phyloP scores from a whole-genome alignment of 306 rosid genomes.

The Nissolia schottii region DNA sequence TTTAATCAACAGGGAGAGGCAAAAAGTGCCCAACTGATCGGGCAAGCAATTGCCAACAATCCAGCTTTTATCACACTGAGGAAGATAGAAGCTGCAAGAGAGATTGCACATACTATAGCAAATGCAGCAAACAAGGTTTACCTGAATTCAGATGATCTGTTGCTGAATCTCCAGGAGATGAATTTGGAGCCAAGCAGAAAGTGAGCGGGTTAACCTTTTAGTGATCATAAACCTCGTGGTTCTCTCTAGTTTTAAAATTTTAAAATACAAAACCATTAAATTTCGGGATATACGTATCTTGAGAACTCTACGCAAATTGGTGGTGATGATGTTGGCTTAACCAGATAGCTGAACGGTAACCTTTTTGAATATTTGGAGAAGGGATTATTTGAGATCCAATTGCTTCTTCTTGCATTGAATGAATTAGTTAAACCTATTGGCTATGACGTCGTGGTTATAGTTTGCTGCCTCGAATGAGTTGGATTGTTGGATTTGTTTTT shows the following conservation, averaged over 20 bases:
- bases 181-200: slow-evolving; percentile 40
- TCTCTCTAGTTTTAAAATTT: slow-evolving; percentile 6
- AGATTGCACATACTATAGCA: slow-evolving; percentile 66
- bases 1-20: slow-evolving; percentile 69
- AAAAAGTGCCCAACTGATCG: slow-evolving; percentile 71
- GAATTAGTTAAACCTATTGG: background rate
- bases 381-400: background rate
- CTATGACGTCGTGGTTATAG: background rate
- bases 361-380: background rate
- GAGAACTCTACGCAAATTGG: background rate
- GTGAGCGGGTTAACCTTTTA: slow-evolving; percentile 20
- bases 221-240: background rate
- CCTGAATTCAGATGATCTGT: slow-evolving; percentile 64
- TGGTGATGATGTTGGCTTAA: slow-evolving; percentile 6
- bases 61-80: slow-evolving; percentile 73
- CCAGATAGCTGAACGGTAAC: background rate
- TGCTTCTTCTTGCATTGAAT: background rate
- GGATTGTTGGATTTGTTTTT: background rate
- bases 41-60: slow-evolving; percentile 75
- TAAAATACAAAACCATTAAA: background rate
- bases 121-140: slow-evolving; percentile 57
- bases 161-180: slow-evolving; percentile 75
- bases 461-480: background rate
- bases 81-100: slow-evolving; percentile 94
- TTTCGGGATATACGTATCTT: slow-evolving; percentile 2